phyloP scores from a whole-genome alignment of 768 basidiomycete species.

The Pulveroboletus frians region DNA sequence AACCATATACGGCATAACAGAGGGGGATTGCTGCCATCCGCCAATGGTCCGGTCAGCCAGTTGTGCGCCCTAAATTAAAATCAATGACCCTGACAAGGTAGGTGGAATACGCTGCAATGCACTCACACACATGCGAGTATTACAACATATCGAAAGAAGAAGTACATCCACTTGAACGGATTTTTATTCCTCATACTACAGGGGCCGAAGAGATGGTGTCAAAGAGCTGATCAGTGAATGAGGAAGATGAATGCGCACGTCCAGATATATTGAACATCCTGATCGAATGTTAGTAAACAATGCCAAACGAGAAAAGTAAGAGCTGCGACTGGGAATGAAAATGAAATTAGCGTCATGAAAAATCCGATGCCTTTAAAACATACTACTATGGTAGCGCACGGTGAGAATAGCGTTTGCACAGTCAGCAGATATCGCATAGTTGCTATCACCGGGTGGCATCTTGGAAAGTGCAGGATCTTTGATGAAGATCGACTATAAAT shows the following conservation, averaged over 20 bases:
- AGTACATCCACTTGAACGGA: too few species aligned
- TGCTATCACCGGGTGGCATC: background rate
- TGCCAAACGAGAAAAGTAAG: slow-evolving; percentile 13
- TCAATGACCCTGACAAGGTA: background rate
- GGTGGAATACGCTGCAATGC: background rate
- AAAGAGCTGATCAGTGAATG: background rate
- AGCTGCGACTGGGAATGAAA: slow-evolving; percentile 1
- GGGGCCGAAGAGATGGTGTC: background rate
- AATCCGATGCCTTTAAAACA: background rate
- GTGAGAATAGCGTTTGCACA: background rate
- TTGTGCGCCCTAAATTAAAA: slow-evolving; percentile 10
- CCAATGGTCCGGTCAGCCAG: background rate
- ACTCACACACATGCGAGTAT: slow-evolving; percentile 20
- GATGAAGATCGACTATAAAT: too few species aligned
- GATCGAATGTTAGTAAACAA: background rate
- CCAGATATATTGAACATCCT: slow-evolving; percentile 13
- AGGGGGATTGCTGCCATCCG: too few species aligned
- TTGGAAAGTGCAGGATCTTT: background rate
- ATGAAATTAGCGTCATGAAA: background rate
- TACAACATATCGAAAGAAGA: too few species aligned
- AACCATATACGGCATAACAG: slow-evolving; percentile 3
- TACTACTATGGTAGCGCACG: slow-evolving; percentile 13
- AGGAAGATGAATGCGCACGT: slow-evolving; percentile 13
- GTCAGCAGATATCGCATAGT: background rate
- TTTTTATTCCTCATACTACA: slow-evolving; percentile 19